These are phyloP conservation scores for Pyrenochaeta sp. DNA, from an alignment of 2,329 filamentous ascomycete genomes.

Conservation along the genomic window DNA sequence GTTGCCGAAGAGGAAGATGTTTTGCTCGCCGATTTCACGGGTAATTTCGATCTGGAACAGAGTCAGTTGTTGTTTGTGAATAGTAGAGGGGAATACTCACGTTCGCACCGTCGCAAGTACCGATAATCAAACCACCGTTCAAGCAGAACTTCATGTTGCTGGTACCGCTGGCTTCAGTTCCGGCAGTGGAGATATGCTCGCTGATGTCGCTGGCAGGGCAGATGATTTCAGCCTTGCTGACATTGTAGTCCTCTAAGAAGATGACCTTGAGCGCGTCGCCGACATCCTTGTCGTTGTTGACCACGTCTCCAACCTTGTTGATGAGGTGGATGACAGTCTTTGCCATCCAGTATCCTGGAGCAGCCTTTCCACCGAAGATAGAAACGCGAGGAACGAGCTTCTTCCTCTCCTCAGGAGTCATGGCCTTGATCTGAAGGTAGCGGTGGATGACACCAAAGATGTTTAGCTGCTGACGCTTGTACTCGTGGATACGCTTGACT, in stretches of 20 bases:
- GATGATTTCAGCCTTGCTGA: conserved; percentile 98
- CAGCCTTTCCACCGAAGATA: conserved; percentile 97
- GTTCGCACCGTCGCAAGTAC: conserved; percentile 96
- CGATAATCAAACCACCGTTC: conserved; percentile 96
- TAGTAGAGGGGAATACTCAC: conserved; percentile 62
- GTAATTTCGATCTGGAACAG: conserved; percentile 84
- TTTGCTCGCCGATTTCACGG: conserved; percentile 92
- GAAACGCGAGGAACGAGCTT: conserved; percentile 87
- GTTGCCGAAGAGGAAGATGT: conserved; percentile 98
- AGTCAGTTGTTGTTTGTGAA: conserved; percentile 3
- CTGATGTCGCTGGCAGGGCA: conserved; percentile 93
- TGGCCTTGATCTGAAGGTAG: conserved; percentile 86
- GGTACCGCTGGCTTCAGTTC: conserved; percentile 86
- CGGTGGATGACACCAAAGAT: conserved; percentile 98
- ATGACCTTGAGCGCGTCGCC: conserved; percentile 96
- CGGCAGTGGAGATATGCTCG: conserved; percentile 98
- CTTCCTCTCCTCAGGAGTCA: conserved; percentile 84
- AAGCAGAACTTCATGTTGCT: conserved; percentile 99
- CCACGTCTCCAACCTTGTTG: conserved; percentile 86
- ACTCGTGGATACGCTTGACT: conserved; percentile 98
- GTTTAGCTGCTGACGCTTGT: conserved; percentile 98
- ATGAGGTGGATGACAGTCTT: conserved; percentile 98
- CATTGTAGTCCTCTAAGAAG: conserved; percentile 98
- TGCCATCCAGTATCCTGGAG: conserved; percentile 99
- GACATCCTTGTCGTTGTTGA: conserved; percentile 92